Percentiles rank a stretch among this genome's conserved stretches.
Conservation (phyloP, 176 grass and related monocot genomes). For the Raddia distichophylla region DNA sequence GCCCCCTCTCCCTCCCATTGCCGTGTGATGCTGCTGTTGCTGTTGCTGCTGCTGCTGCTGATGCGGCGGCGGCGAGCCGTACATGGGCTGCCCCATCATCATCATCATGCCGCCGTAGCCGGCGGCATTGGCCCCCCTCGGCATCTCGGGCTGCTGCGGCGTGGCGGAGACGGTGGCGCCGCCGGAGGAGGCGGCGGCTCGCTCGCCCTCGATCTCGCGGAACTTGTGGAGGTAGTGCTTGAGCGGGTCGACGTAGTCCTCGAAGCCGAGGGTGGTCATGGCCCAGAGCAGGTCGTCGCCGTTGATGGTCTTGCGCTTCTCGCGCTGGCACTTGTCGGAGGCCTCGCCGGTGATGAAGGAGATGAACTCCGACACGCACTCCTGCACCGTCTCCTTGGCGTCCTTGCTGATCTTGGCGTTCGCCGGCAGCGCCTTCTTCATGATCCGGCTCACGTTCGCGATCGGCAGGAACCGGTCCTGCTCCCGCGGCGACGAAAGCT, state of each 20-base stretch:
- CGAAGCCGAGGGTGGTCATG: slow-evolving; percentile 95
- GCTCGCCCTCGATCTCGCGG: slow-evolving; percentile 91
- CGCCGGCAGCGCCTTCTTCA: slow-evolving; percentile 96
- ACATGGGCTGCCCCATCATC: slow-evolving; percentile 71
- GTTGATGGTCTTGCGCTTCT: slow-evolving; percentile 99
- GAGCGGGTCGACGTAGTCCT: slow-evolving; percentile 93
- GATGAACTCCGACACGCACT: slow-evolving; percentile 99
- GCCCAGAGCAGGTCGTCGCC: slow-evolving; percentile 99
- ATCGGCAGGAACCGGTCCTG: slow-evolving; percentile 96
- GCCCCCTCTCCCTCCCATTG: slow-evolving; percentile 54
- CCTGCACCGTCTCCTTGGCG: slow-evolving; percentile 98
- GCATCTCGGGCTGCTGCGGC: slow-evolving; percentile 22
- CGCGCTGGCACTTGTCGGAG: slow-evolving; percentile 96
- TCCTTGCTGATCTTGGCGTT: slow-evolving; percentile 99
- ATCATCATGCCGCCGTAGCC: slow-evolving; percentile 58
- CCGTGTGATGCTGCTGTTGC: slow-evolving; percentile 43
- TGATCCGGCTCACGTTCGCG: slow-evolving; percentile 97
- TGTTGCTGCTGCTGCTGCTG: neutral
- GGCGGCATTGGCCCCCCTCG: slow-evolving; percentile 30
- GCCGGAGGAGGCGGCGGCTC: slow-evolving; percentile 35
- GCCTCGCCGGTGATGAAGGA: slow-evolving; percentile 98
- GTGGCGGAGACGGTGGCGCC: slow-evolving; percentile 4
- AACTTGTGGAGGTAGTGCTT: slow-evolving; percentile 96
- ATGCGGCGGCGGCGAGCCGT: slow-evolving; percentile 32
- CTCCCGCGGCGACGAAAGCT: slow-evolving; percentile 64